Evolutionary conservation across 257 asterid species (phyloP), one percentile per base, ranked within the genome.

Genomic region (Lycium ferocissimum): DNA sequence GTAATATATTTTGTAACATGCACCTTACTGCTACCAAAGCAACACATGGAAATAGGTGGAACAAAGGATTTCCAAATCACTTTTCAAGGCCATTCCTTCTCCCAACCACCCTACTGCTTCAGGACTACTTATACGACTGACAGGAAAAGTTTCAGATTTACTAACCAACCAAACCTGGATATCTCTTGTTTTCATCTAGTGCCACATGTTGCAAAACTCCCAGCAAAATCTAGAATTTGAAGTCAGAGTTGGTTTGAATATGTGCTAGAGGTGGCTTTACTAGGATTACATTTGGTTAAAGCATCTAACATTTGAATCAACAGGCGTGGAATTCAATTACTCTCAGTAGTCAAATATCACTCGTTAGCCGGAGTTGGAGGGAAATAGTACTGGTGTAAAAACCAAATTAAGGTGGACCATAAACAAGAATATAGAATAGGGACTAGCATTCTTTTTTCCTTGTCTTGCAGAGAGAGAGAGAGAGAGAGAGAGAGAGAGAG

Each of bases 201-300:
- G 49, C 20, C 43, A 47, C 81, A 43, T 38, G 53, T 38, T 70
- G 53, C 78, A 70, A 70, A 59, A 59, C n/a, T 59, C 66, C 56
- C 53, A 38, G 78, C 3, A 70, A 11, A 73, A 20, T 73, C 81
- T 47, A 73, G 81, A 73, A 43, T 5, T 72, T 72, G 80, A 43
- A 17, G 69, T 73, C 40, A 47, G 81, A 73, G 81, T 47, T 75
- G 61, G 40, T 20, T 47, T 73, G 59, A 47, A 47, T 73, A 45
- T 49, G 80, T 45, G 59, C 59, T 47, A 47, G 59, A 73, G 80
- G 80, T 73, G 80, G 59, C 56, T 47, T 59, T 20, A 33, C 59
- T 47, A 10, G 78, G 17, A 15, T 73, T 73, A 22, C 40, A 73
- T 20, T 73, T 9, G 59, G 61, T 73, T 73, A 40, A 11, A 73